Evolutionary conservation across 148 eudicot genomes (phyloP), one percentile per base, ranked within the genome.

Genomic region (Fagopyrum homotropicum): DNA sequence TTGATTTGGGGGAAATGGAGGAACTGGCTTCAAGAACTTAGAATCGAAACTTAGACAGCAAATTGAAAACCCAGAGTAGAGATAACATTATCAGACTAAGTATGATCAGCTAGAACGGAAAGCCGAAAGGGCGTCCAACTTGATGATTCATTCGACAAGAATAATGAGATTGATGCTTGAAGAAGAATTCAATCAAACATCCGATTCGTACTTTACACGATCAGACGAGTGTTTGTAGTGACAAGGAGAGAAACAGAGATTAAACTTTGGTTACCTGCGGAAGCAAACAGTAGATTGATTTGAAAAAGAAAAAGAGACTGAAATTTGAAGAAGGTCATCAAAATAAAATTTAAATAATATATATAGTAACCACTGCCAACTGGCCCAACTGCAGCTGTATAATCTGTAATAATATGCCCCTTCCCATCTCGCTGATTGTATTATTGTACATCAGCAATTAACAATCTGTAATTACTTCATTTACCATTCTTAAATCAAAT

Each of bases 21-120:
- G 16, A 51, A 15, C 61, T 16, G 8, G 22, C 8, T 56, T 35
- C 40, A 12, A 49, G 11, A 49, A 49, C 9, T 49, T 49, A 7
- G 29, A 63, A 63, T 63, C 45, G 69, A 35, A 63, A 63, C 69
- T 45, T 63, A 63, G 69, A 63, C 7, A 63, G 7, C 61, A n/a
- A 56, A 15, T 60, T 12, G 12, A 12, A 49, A 9, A 49, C 52
- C 52, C 52, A 1, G 2, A 49, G 11, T 9, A 10, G 52, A 49
- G 15, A 60, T 26, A 16, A 16, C 6, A n/a, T 17, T 55, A 17
- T 55, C 60, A 14, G 57, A 54, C 57, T 12, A 35, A 54, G 15
- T 54, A 57, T 26, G 64, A 57, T 29, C 69, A 12, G n/a, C 44
- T 29, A 7, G 3, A 57, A 57, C 22, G 10, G 30, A 57, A 19